Evolutionary conservation across 192 early-diverging fungal genomes (phyloP), one percentile per base, ranked within the genome.

Genomic region (Podila epigama): DNA sequence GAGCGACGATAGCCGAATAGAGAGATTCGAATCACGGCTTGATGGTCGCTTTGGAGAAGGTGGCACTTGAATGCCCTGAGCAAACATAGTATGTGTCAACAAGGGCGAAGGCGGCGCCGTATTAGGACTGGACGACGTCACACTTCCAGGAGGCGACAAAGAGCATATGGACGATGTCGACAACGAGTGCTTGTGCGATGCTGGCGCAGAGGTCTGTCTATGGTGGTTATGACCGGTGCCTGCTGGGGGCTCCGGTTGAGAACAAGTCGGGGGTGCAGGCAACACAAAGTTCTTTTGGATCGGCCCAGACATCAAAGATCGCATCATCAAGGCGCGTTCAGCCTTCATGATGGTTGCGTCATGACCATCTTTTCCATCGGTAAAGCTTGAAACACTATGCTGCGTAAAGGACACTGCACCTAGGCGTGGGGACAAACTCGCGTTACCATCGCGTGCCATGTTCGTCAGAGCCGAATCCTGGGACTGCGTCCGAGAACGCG

Each of bases 81-180:
- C 8, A 48, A 48, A 48, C 44, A 48, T 15, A 1, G 44, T 7
- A 8, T 48, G 15, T 10, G n/a, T 18, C 5, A 22, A 48, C 4
- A 22, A 48, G 44, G 44, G 44, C 15, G 44, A 48, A 9, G 44
- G 44, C 15, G 44, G 44, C 25, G 44, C 20, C 2, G 44, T 22
- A 20, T 48, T 4, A 10, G n/a, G 6, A 13, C 13, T 48, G 44
- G 44, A 48, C 44, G 44, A 48, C 9, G 20, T n/a, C n/a, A n/a
- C n/a, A 48, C 44, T 48, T 5, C 44, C 39, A n/a, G 33, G 10
- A 0, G 70, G 66, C 4, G 63, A 53, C 29, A 66, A 34, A 32
- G 70, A 73, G 5, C 63, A 58, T 22, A 73, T 48, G 0, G 70
- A 73, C 5, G 70, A 66, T 20, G 36, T 61, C 3, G 70, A 73